Conservation (phyloP, 345 rosid species). For the Sonneratia caseolaris region DNA sequence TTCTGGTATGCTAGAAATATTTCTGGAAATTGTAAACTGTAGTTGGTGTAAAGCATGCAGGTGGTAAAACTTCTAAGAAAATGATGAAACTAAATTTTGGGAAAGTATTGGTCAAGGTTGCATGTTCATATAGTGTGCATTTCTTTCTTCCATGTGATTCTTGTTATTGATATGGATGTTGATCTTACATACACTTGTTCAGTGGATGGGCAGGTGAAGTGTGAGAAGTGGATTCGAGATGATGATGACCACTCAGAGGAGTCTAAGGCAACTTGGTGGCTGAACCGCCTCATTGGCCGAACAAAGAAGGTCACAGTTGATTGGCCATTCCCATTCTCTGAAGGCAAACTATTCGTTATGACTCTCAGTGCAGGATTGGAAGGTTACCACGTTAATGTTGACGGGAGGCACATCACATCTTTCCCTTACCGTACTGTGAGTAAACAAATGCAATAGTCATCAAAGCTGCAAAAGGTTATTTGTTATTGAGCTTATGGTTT, state of each 20-base stretch:
- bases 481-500: slow-evolving; percentile 12
- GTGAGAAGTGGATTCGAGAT: slow-evolving; percentile 93
- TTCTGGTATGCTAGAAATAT: no score
- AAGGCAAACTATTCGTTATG: slow-evolving; percentile 70
- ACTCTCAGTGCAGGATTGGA: slow-evolving; percentile 89
- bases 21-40: background rate
- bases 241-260: slow-evolving; percentile 56
- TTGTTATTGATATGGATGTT: background rate
- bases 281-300: slow-evolving; percentile 60
- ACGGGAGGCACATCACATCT: slow-evolving; percentile 85
- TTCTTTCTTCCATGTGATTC: background rate
- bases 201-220: slow-evolving; percentile 85
- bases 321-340: slow-evolving; percentile 86
- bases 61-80: background rate
- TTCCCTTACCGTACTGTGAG: slow-evolving; percentile 92
- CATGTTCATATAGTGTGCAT: background rate
- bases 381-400: slow-evolving; percentile 81
- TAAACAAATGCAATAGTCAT: slow-evolving; percentile 5
- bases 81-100: background rate
- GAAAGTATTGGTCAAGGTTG: background rate
- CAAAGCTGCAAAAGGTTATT: background rate
- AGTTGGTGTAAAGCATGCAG: background rate
- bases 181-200: slow-evolving; percentile 18
- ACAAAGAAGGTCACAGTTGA: slow-evolving; percentile 60
- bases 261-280: slow-evolving; percentile 83